Base-by-base conservation (phyloP, 305 asterid species). In the Rubia peregrina region DNA sequence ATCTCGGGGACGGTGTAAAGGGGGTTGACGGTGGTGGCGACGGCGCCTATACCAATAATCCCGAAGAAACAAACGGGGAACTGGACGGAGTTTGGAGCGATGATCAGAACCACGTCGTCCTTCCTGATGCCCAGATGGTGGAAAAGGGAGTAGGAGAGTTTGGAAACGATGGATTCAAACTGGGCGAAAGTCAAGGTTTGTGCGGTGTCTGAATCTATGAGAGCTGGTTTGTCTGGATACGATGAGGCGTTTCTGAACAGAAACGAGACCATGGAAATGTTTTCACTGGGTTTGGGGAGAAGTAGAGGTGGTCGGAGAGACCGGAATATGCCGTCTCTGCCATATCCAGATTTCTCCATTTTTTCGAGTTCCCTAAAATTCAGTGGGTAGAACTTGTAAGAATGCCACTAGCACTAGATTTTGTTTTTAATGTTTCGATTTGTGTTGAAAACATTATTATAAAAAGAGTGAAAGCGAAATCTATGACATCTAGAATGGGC, bases 261-360 rank as follows among this genome's bases (percentile, higher is more conserved):
- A 55, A 89, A 89, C 0, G 95, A 83, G 41, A 89, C 76, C 87
- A 93, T 74, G 1, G 97, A 88, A 1, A 83, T 79, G 33, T 86
- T 79, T 30, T 85, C 80, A 36, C 75, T 46, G 43, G 57, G 77
- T 61, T 72, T 79, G 60, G 98, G 97, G 53, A 83, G 80, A 43
- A 33, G 49, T 0, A 89, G 1, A 1, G 91, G 86, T 60, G 94
- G 97, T 40, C 96, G 69, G 42, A 88, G 72, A 2, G 98, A 94
- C 71, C 98, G 79, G 90, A 80, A 86, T 2, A 89, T 68, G 57
- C 97, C 97, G 68, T 94, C 98, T 48, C 96, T 85, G 69, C 97
- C 97, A 76, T 91, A 91, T 12, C 97, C 97, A 9, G 95, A 94
- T 80, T 89, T 94, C 86, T 94, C 97, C 98, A 94, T 93, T 30